Conservation (phyloP, 2,329 filamentous ascomycete genomes). For the Ambrosiella xylebori region DNA sequence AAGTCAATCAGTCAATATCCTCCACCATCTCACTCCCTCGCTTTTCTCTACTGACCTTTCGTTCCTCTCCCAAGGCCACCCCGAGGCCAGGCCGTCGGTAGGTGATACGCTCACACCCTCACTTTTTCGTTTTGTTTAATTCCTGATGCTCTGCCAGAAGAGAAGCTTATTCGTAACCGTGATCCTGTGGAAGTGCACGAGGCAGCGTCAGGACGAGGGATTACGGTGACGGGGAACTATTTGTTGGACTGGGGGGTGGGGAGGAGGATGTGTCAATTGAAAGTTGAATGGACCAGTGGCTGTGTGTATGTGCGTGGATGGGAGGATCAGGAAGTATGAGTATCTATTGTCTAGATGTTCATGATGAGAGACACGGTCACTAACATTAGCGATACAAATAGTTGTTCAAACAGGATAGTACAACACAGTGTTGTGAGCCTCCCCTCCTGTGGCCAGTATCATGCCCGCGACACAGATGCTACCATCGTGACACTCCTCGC, state of each 20-base stretch:
- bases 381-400: too few species aligned
- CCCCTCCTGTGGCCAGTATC: too few species aligned
- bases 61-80: background rate
- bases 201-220: background rate
- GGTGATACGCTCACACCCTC: background rate
- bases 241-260: background rate
- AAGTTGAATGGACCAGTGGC: background rate
- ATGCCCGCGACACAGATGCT: too few species aligned
- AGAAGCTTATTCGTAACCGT: slow-evolving; percentile 6
- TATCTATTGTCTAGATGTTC: too few species aligned
- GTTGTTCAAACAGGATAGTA: too few species aligned
- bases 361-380: too few species aligned
- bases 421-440: too few species aligned
- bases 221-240: background rate
- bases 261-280: background rate
- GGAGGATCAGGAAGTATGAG: too few species aligned
- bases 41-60: background rate
- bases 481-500: too few species aligned
- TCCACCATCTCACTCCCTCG: background rate
- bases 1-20: too few species aligned
- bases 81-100: background rate
- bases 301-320: too few species aligned
- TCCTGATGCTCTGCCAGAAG: slow-evolving; percentile 6
- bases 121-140: background rate
- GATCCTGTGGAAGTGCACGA: background rate